Percentiles rank a stretch among this genome's conserved stretches.
Evolutionary conservation across 225 moss, liverwort and hornwort genomes (phyloP).

Genomic region (Neckera pumila): DNA sequence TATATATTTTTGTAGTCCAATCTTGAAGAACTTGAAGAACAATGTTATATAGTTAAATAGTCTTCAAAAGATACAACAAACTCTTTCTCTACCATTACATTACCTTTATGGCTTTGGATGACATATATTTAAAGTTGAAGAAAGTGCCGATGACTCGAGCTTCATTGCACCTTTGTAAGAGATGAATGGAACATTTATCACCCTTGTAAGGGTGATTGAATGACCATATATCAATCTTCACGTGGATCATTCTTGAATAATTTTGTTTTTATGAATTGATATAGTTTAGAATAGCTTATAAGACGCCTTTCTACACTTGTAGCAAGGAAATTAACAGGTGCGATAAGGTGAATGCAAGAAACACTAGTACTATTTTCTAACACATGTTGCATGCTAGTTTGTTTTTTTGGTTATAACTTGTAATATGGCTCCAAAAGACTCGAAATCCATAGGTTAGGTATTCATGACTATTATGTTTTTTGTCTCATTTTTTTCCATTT

Average conservation of each 20-base stretch:
- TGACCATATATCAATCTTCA: not conserved
- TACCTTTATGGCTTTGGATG: no score
- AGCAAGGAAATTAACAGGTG: not conserved
- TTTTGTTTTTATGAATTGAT: not conserved
- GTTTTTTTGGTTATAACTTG: not conserved
- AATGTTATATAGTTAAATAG: not conserved
- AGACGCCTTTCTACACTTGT: not conserved
- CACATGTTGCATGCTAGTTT: accelerated
- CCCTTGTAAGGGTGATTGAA: not conserved
- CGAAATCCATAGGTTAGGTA: not conserved
- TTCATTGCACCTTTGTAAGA: not conserved
- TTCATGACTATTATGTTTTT: accelerated
- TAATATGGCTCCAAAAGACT: not conserved
- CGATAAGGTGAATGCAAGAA: not conserved
- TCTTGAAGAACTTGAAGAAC: not conserved
- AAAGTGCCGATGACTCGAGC: accelerated
- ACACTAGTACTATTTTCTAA: not conserved
- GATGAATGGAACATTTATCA: not conserved
- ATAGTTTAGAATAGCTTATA: not conserved
- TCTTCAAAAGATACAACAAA: not conserved
- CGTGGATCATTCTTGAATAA: not conserved
- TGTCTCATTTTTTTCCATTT: not conserved
- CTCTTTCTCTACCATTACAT: not conserved
- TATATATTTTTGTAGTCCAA: accelerated
- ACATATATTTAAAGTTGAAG: no score